Evolutionary conservation across 257 asterid genomes (phyloP).

Genomic region (Rauvolfia tetraphylla): DNA sequence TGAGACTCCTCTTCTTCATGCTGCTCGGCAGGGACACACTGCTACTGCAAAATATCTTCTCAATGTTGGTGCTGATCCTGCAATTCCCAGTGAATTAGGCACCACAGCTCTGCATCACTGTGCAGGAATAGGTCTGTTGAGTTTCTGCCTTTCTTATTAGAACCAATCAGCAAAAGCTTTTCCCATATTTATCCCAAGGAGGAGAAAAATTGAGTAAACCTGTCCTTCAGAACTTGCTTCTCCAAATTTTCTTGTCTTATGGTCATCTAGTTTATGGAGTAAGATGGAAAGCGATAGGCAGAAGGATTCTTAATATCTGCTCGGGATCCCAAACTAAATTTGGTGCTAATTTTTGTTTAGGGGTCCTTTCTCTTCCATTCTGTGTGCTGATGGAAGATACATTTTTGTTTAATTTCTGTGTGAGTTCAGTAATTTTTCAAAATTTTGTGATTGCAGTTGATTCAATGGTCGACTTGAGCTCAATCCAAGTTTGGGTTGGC

Average conservation of each 20-base stretch:
- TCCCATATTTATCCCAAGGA: not conserved
- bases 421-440: not conserved
- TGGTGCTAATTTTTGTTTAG: not conserved
- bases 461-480: not conserved
- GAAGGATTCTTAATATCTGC: not conserved
- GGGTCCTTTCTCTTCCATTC: not conserved
- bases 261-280: not conserved
- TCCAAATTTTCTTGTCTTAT: not conserved
- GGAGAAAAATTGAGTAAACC: not conserved
- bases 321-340: not conserved
- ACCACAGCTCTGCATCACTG: constrained; percentile 84
- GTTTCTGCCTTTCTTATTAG: not conserved
- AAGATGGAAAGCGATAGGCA: not conserved
- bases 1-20: constrained; percentile 86
- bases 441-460: not conserved
- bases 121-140: constrained; percentile 67
- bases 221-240: not conserved
- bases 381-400: not conserved
- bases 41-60: constrained; percentile 68
- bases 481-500: not conserved
- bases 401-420: not conserved
- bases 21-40: constrained; percentile 88
- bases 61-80: constrained; percentile 75
- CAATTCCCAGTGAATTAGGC: constrained; percentile 82
- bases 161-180: not conserved